Percentiles rank a stretch among this genome's conserved stretches.
phyloP scores from a whole-genome alignment of 495 filamentous ascomycete species.

The Aspergillus leporis region DNA sequence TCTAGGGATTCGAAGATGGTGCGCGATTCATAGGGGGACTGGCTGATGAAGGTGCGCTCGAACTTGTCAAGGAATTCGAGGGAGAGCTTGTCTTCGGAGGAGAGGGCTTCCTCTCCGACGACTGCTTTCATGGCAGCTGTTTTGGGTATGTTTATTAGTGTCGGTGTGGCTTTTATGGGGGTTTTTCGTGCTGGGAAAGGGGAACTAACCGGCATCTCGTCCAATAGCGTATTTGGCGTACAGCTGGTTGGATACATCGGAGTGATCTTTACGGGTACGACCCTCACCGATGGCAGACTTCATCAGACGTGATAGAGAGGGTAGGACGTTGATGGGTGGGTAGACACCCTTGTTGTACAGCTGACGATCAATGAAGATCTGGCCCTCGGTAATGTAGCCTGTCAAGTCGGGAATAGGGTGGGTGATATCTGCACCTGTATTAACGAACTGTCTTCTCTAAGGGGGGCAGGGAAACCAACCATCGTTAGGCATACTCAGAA shows the following conservation, averaged over 20 bases:
- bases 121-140: constrained; percentile 97
- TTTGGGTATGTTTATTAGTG: constrained; percentile 1
- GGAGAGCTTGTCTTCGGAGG: constrained; percentile 93
- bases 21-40: constrained; percentile 88
- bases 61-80: constrained; percentile 99
- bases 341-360: constrained; percentile 95
- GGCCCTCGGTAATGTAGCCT: constrained; percentile 98
- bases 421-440: constrained; percentile 72
- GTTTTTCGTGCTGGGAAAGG: background rate
- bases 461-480: constrained; percentile 43
- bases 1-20: constrained; percentile 91
- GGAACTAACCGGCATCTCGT: constrained; percentile 71
- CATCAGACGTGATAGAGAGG: constrained; percentile 98
- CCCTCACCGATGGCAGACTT: constrained; percentile 98
- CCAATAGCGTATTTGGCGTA: constrained; percentile 99
- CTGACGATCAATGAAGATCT: constrained; percentile 96
- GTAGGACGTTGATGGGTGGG: constrained; percentile 98
- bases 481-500: constrained; percentile 99
- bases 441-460: constrained; percentile 16
- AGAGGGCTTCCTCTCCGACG: constrained; percentile 95
- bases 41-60: constrained; percentile 87
- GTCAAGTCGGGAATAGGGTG: constrained; percentile 99
- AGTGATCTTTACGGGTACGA: constrained; percentile 93
- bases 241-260: constrained; percentile 97
- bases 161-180: background rate